Evolutionary conservation across 2,329 filamentous ascomycete genomes (phyloP).

Genomic region (Stagonosporopsis rhizophila): DNA sequence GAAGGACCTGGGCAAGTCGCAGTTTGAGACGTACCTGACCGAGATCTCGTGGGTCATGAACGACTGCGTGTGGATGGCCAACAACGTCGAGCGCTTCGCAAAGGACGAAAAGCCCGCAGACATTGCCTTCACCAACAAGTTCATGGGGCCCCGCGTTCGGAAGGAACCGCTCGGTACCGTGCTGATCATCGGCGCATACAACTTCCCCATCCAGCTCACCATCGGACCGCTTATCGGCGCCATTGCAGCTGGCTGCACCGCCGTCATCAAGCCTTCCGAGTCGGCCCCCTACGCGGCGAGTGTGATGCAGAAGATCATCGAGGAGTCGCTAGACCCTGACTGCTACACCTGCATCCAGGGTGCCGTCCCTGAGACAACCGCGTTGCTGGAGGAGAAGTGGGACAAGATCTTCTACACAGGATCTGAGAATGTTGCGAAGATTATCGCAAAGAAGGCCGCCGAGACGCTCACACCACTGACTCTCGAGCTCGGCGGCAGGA

Average conservation of each 20-base stretch:
- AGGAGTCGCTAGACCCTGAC: slow-evolving; percentile 75
- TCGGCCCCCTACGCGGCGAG: slow-evolving; percentile 76
- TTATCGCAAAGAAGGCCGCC: slow-evolving; percentile 61
- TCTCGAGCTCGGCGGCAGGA: slow-evolving; percentile 88
- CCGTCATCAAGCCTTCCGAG: slow-evolving; percentile 90
- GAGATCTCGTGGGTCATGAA: slow-evolving; percentile 82
- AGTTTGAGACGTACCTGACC: slow-evolving; percentile 74
- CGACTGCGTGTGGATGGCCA: slow-evolving; percentile 79
- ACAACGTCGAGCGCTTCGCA: slow-evolving; percentile 80
- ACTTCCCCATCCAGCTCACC: slow-evolving; percentile 86
- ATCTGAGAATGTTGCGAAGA: slow-evolving; percentile 71
- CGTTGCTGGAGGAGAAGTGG: slow-evolving; percentile 86
- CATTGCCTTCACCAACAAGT: slow-evolving; percentile 70
- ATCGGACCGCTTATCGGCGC: slow-evolving; percentile 84
- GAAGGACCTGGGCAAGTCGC: slow-evolving; percentile 79
- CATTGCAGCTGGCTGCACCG: slow-evolving; percentile 90
- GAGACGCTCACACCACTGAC: slow-evolving; percentile 76
- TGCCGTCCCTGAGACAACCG: slow-evolving; percentile 78
- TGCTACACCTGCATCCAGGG: slow-evolving; percentile 84
- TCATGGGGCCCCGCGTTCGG: slow-evolving; percentile 76
- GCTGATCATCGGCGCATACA: slow-evolving; percentile 90
- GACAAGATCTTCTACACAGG: slow-evolving; percentile 99
- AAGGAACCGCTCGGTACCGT: slow-evolving; percentile 88
- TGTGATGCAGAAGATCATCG: slow-evolving; percentile 79
- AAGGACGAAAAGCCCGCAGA: slow-evolving; percentile 80